phyloP scores from a whole-genome alignment of 805 yeast genomes.

The Nakazawaea wickerhamii region DNA sequence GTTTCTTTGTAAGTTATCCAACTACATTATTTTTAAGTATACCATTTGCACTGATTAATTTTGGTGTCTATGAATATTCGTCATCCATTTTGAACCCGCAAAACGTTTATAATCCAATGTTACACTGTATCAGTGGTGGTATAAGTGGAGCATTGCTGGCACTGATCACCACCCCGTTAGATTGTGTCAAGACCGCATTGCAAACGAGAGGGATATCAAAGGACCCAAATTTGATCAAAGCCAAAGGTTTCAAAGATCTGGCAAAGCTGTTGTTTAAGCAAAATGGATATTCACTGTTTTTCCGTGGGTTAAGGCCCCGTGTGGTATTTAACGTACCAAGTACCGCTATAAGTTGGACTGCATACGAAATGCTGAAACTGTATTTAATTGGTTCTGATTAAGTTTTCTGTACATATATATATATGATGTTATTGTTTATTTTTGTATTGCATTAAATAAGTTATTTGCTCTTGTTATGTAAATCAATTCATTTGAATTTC shows the following conservation, averaged over 20 bases:
- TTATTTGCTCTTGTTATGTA: conserved; percentile 8
- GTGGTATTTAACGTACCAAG: conserved; percentile 90
- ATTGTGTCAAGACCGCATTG: conserved; percentile 84
- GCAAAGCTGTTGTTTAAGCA: conserved; percentile 56
- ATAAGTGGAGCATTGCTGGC: conserved; percentile 94
- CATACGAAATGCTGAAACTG: conserved; percentile 94
- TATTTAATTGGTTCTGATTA: conserved; percentile 32
- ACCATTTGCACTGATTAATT: conserved; percentile 93
- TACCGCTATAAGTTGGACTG: conserved; percentile 96
- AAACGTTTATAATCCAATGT: conserved; percentile 75
- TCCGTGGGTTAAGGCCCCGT: conserved; percentile 85
- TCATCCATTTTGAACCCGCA: conserved; percentile 77
- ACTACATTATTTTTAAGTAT: conserved; percentile 88
- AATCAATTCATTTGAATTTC: conserved; percentile 11
- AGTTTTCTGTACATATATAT: not conserved
- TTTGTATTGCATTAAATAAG: conserved; percentile 10
- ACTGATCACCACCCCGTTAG: conserved; percentile 90
- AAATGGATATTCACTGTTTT: conserved; percentile 63
- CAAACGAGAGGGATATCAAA: conserved; percentile 70
- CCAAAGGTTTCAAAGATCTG: conserved; percentile 67
- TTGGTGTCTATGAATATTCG: conserved; percentile 83
- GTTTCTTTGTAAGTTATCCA: conserved; percentile 90
- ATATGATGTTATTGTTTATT: not conserved
- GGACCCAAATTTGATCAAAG: conserved; percentile 42
- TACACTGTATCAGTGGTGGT: conserved; percentile 91